Evolutionary conservation across 148 eudicot genomes (phyloP).

Genomic region (Diospyros kaki): DNA sequence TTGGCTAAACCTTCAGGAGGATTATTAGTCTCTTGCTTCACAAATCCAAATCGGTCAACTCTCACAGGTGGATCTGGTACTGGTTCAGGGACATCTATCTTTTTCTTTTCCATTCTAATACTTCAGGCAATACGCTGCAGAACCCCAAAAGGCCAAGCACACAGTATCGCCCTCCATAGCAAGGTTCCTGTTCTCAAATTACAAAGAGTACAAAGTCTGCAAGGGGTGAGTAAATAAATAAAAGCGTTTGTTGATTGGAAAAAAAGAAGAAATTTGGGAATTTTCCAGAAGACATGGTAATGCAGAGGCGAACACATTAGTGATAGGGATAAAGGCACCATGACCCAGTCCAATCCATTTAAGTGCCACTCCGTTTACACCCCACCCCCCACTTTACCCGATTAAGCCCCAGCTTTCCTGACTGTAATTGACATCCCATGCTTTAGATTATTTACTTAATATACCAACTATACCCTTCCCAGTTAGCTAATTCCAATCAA

Average conservation of each 20-base stretch:
- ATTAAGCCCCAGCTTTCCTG: too few relatives aligned
- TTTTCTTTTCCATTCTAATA: slow-evolving; percentile 63
- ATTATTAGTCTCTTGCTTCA: slow-evolving; percentile 54
- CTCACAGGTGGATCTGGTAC: slow-evolving; percentile 41
- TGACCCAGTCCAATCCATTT: too few relatives aligned
- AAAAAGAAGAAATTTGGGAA: not conserved
- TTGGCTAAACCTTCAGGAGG: slow-evolving; percentile 55
- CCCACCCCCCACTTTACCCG: too few relatives aligned
- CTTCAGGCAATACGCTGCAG: slow-evolving; percentile 9
- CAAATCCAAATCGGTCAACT: slow-evolving; percentile 86
- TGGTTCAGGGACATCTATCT: slow-evolving; percentile 52
- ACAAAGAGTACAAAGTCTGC: not conserved
- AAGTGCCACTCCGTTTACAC: too few relatives aligned
- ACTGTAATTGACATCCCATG: too few relatives aligned
- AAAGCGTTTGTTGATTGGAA: not conserved
- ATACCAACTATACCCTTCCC: too few relatives aligned
- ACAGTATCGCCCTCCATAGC: not conserved
- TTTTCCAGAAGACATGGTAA: not conserved
- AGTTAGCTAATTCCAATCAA: too few relatives aligned
- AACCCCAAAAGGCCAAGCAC: slow-evolving; percentile 13
- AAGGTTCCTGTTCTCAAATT: not conserved
- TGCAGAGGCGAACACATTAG: not conserved
- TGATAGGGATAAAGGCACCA: too few relatives aligned
- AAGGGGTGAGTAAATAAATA: not conserved
- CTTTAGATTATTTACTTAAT: too few relatives aligned